Conservation (phyloP, 768 basidiomycete species). For the Suillus sp. region DNA sequence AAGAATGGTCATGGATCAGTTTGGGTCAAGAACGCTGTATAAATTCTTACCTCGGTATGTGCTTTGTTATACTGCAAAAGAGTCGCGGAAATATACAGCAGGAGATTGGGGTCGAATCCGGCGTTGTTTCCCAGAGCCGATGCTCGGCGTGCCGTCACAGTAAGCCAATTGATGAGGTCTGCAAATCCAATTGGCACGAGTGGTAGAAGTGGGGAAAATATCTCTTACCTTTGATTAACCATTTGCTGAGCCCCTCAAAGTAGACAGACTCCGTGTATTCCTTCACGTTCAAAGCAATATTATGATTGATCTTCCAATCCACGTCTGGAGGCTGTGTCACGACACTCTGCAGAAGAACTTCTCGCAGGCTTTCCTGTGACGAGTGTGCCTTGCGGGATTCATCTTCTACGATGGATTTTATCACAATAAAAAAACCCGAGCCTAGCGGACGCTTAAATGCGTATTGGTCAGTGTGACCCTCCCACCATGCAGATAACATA, state of each 20-base stretch:
- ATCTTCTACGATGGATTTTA: constrained; percentile 48
- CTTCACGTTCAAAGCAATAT: constrained; percentile 57
- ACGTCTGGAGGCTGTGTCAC: constrained; percentile 49
- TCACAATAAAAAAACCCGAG: constrained; percentile 52
- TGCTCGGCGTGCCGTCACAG: constrained; percentile 51
- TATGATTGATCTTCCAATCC: constrained; percentile 52
- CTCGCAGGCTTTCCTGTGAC: constrained; percentile 40
- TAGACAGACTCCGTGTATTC: constrained; percentile 61
- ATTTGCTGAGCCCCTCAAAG: constrained; percentile 50
- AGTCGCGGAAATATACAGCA: constrained; percentile 51
- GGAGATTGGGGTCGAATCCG: constrained; percentile 53
- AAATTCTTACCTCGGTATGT: constrained; percentile 51
- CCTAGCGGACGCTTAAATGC: constrained; percentile 45
- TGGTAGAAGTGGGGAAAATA: not conserved
- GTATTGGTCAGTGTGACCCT: constrained; percentile 6
- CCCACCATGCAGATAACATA: constrained; percentile 23
- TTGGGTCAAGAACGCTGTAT: not conserved
- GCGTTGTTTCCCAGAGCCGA: constrained; percentile 10
- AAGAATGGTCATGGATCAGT: constrained; percentile 2
- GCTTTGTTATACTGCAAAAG: constrained; percentile 64
- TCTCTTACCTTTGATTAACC: constrained; percentile 58
- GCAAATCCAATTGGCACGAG: constrained; percentile 14
- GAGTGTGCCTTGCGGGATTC: constrained; percentile 35
- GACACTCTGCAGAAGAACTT: constrained; percentile 58
- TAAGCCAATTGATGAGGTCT: constrained; percentile 63